Percentiles rank a stretch among this genome's conserved stretches.
phyloP scores from a whole-genome alignment of 768 basidiomycete genomes.

The Lactifluus pinguis region DNA sequence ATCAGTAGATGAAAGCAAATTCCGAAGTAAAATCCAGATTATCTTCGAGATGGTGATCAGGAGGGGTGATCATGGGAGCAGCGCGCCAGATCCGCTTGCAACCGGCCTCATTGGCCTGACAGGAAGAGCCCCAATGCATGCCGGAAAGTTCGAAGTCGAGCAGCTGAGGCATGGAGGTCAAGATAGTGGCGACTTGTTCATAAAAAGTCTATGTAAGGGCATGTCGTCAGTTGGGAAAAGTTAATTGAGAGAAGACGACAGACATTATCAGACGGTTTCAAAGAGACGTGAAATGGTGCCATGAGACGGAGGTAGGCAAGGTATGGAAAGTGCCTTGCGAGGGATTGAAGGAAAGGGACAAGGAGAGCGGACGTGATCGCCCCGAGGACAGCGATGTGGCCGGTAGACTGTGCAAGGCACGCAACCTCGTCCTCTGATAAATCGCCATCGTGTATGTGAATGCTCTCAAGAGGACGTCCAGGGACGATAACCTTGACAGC shows the following conservation, averaged over 20 bases:
- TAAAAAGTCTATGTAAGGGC: slow-evolving; percentile 44
- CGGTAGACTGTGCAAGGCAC: slow-evolving; percentile 41
- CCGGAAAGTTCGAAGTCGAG: slow-evolving; percentile 66
- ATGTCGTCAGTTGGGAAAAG: slow-evolving; percentile 2
- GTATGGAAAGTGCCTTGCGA: slow-evolving; percentile 48
- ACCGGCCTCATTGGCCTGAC: slow-evolving; percentile 8
- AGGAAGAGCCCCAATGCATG: slow-evolving; percentile 49
- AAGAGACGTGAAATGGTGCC: slow-evolving; percentile 28
- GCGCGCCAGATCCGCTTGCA: slow-evolving; percentile 19
- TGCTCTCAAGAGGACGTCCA: slow-evolving; percentile 53
- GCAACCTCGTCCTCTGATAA: slow-evolving; percentile 48
- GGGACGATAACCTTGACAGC: slow-evolving; percentile 50
- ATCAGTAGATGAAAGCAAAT: slow-evolving; percentile 18
- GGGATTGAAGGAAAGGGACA: slow-evolving; percentile 44
- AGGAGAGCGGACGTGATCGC: slow-evolving; percentile 52
- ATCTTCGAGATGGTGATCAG: slow-evolving; percentile 13
- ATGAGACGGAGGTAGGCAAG: slow-evolving; percentile 62
- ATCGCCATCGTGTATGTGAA: slow-evolving; percentile 55
- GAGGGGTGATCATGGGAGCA: slow-evolving; percentile 5
- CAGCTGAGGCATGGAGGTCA: slow-evolving; percentile 53
- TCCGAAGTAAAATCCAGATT: slow-evolving; percentile 15
- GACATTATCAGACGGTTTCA: slow-evolving; percentile 28
- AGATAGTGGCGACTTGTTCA: slow-evolving; percentile 45
- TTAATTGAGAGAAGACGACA: slow-evolving; percentile 14
- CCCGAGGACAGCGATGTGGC: slow-evolving; percentile 45